Conservation (phyloP, 129 eudicot genomes). For the Silybum marianum region DNA sequence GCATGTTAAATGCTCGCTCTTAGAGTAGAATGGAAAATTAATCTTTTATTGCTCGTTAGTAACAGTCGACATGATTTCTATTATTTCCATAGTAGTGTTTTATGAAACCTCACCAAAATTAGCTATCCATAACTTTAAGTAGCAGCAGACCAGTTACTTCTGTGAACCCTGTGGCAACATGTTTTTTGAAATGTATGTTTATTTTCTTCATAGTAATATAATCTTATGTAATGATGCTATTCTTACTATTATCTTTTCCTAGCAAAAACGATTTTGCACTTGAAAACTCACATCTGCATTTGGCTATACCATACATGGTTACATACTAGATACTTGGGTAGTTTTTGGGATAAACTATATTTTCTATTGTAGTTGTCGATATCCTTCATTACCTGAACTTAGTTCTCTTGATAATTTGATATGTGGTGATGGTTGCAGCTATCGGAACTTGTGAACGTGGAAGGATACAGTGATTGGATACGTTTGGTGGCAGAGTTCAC, state of each 20-base stretch:
- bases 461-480: constrained; percentile 97
- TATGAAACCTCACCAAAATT: not conserved
- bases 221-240: not conserved
- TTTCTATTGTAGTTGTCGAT: not conserved
- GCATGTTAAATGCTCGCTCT: not conserved
- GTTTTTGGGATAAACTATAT: constrained; percentile 1
- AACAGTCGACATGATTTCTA: not conserved
- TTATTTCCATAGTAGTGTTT: not conserved
- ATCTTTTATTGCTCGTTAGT: not conserved
- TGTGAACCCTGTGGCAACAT: not conserved
- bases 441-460: constrained; percentile 92
- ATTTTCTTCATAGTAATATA: not conserved
- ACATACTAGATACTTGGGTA: not conserved
- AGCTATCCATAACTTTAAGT: not conserved
- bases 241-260: not conserved
- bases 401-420: constrained; percentile 9
- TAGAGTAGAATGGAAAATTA: not conserved
- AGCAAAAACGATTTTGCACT: not conserved
- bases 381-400: constrained; percentile 3
- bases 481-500: constrained; percentile 95
- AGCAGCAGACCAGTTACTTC: not conserved
- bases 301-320: not conserved
- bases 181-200: not conserved
- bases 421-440: constrained; percentile 52
- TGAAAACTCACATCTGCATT: not conserved